A percentile compares a stretch with the other conserved stretches of the same genome.
Evolutionary conservation across 805 yeast genomes (phyloP).

Genomic region (Nakazawaea wickerhamii): DNA sequence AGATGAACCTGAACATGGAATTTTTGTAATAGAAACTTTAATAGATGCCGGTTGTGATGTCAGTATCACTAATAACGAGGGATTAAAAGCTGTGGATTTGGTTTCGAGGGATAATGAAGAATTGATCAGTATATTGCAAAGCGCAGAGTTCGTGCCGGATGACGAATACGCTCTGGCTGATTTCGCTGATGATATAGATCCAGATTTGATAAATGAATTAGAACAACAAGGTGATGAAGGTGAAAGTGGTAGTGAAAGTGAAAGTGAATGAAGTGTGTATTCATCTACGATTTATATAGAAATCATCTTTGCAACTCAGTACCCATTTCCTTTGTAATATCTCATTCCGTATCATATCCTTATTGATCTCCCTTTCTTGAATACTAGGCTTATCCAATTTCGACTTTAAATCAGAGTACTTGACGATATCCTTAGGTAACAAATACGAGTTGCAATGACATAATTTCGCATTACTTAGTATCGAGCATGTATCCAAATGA

Average conservation of each 20-base stretch:
- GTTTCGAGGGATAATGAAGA: constrained; percentile 41
- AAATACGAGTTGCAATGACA: neutral
- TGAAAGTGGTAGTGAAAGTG: constrained; percentile 29
- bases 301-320: constrained; percentile 32
- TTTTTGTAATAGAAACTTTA: constrained; percentile 69
- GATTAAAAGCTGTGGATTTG: constrained; percentile 72
- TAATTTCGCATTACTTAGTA: neutral
- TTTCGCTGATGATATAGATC: constrained; percentile 28
- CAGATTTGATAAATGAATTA: neutral
- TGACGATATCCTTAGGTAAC: constrained; percentile 8
- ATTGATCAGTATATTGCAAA: constrained; percentile 60
- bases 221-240: constrained; percentile 26
- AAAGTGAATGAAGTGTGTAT: constrained; percentile 25
- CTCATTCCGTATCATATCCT: constrained; percentile 8
- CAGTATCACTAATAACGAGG: constrained; percentile 48
- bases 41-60: constrained; percentile 93
- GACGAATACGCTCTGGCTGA: constrained; percentile 32
- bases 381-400: neutral
- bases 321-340: constrained; percentile 3
- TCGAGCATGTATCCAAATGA: neutral
- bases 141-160: constrained; percentile 57
- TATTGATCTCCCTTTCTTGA: constrained; percentile 9
- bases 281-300: constrained; percentile 14
- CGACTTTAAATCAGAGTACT: constrained; percentile 8
- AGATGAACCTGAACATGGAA: constrained; percentile 82